Base-by-base conservation (phyloP, 352 stramenopile species). In the Globisporangium irregulare region DNA sequence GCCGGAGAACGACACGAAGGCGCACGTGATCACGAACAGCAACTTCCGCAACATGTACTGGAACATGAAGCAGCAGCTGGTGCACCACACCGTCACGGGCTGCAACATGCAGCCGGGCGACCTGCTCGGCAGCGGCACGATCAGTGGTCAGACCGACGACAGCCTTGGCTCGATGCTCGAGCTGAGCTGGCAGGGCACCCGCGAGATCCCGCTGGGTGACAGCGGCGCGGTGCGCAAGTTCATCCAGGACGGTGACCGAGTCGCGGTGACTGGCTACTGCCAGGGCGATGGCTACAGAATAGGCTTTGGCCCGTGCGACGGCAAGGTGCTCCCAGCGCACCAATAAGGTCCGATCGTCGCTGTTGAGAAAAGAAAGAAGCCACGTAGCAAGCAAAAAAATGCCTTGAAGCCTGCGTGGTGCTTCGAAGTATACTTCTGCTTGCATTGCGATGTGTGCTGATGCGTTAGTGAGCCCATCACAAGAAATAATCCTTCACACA, bases 11-110 rank as follows among this genome's bases (percentile, higher is more conserved):
- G 81, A 81, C 29, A 71, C 74, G 15, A 59, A 86, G 60, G 70
- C 80, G 41, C 74, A 91, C 70, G 69, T 75, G 59, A 86, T 99
- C 75, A 98, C 87, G 55, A 86, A 81, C 54, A 98, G 92, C 75
- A 99, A 98, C 88, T 96, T 98, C 67, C 86, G 79, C 62, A 91
- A 99, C 83, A 90, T 99, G 81, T 99, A 99, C 81, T 99, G 97
- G 97, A 99, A 97, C 73, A 97, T 97, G 68, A 96, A 98, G 76
- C 97, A 99, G 80, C 92, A 98, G 78, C 80, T 99, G 63, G 94
- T 97, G 56, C 97, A 99, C 80, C 97, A 99, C 84, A 97, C 94
- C 20, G 89, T 99, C 29, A 98, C 95, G 38, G 97, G 97, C n/a
- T 99, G 95, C 83, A 94, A 97, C 67, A 98, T 99, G 92, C 87